Evolutionary conservation across 2,329 filamentous ascomycete species (phyloP).

Genomic region (Fusarium globosum): DNA sequence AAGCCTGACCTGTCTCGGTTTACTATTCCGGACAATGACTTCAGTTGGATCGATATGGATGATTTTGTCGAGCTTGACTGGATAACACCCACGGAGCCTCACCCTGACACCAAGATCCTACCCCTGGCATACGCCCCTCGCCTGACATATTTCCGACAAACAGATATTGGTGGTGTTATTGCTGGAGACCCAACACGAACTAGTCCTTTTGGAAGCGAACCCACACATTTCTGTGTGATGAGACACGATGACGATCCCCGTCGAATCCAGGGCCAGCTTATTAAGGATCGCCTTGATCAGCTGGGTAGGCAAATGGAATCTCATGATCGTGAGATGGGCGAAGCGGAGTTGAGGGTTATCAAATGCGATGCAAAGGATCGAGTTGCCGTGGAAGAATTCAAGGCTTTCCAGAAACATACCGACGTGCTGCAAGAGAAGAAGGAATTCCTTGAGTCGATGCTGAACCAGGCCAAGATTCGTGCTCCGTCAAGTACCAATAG

Average conservation of each 20-base stretch:
- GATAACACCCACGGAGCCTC: conserved; percentile 89
- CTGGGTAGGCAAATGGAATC: conserved; percentile 81
- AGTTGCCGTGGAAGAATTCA: conserved; percentile 67
- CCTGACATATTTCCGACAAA: conserved; percentile 97
- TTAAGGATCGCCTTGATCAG: conserved; percentile 81
- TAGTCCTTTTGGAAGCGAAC: conserved; percentile 92
- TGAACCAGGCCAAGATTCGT: conserved; percentile 60
- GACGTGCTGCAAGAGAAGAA: conserved; percentile 68
- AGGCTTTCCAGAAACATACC: conserved; percentile 67
- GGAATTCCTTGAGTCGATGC: conserved; percentile 68
- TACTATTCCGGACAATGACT: conserved; percentile 93
- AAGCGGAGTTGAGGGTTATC: conserved; percentile 76
- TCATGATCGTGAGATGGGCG: conserved; percentile 77
- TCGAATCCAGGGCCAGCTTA: conserved; percentile 86
- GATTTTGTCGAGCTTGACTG: conserved; percentile 98
- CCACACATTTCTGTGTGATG: conserved; percentile 96
- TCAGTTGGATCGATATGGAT: conserved; percentile 99
- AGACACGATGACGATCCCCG: conserved; percentile 89
- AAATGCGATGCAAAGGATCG: conserved; percentile 62
- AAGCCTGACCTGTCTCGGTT: conserved; percentile 85
- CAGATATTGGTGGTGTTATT: conserved; percentile 85
- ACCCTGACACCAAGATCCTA: conserved; percentile 93
- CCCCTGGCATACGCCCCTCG: conserved; percentile 93
- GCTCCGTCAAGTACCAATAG: conserved; percentile 47
- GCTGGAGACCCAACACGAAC: conserved; percentile 83